Evolutionary conservation across 2,329 filamentous ascomycete species (phyloP), one percentile per base, ranked within the genome.

Genomic region (Fonsecaea pugnacius): DNA sequence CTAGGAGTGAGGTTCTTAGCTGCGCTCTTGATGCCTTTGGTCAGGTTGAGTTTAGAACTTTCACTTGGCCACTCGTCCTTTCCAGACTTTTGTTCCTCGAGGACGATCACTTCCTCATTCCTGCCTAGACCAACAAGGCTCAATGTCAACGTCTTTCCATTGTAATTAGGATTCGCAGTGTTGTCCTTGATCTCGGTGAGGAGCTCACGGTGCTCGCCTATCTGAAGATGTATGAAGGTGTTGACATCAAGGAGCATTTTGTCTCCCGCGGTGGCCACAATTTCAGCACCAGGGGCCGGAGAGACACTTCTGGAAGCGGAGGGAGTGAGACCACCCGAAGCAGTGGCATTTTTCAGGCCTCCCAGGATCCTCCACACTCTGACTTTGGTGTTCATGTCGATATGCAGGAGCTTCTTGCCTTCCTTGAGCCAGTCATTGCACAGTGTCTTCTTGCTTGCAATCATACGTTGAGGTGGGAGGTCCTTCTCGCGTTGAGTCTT

Each of bases 341-440:
- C 63, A 70, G 77, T 63, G 76, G 79, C 62, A 76, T 83, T 73
- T 71, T 75, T 60, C 18, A 74, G 63, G 3, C 79, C 72, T 65
- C 77, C 66, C 60, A 76, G 78, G 16, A 94, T 80, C 62, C 86
- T 84, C 88, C 90, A 96, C 2, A 96, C 79, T 46, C 91, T 89
- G 35, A 96, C 88, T 74, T 91, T 95, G 62, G 87, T 89, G 12
- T 84, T 81, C 53, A 87, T 72, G 9, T 91, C 85, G 56, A 97
- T 88, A 12, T 85, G 84, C 1, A 87, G 82, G 40, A 87, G 81
- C 18, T 80, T 78, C 78, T 98, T 98, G 18, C 89, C 84, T 40
- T 89, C 83, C 69, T 84, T 88, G 35, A 98, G 75, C 75, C 97
- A 96, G n/a, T 85, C 82, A 72, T 92, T 85, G 65, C 89, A 91